Percentiles rank a stretch among this genome's conserved stretches.
Evolutionary conservation across 768 basidiomycete genomes (phyloP).

Genomic region (Russula emetica): DNA sequence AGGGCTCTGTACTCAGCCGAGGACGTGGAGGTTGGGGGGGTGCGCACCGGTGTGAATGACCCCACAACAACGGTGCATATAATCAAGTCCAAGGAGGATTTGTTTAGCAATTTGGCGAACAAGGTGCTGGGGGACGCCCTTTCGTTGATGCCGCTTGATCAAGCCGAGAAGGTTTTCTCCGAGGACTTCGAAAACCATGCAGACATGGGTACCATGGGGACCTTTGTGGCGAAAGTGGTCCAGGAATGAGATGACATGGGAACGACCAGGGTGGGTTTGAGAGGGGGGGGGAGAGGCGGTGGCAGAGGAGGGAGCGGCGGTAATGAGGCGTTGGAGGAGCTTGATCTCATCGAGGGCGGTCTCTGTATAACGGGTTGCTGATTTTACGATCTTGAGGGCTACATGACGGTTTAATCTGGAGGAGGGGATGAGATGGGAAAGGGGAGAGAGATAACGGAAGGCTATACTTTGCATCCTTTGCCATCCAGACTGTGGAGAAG

Average conservation of each 20-base stretch:
- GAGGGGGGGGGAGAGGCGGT: constrained; percentile 51
- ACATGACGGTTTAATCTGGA: constrained; percentile 90
- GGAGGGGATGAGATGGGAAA: constrained; percentile 10
- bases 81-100: constrained; percentile 90
- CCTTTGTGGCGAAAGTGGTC: constrained; percentile 97
- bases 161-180: constrained; percentile 94
- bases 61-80: constrained; percentile 96
- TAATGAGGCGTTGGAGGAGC: constrained; percentile 91
- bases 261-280: constrained; percentile 78
- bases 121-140: constrained; percentile 89
- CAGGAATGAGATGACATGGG: constrained; percentile 95
- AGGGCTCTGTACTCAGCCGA: constrained; percentile 17
- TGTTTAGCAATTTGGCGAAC: constrained; percentile 98
- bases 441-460: background rate
- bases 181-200: constrained; percentile 99
- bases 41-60: constrained; percentile 87
- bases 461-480: constrained; percentile 73
- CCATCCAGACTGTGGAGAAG: constrained; percentile 91
- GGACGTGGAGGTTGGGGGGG: constrained; percentile 6
- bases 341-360: constrained; percentile 99
- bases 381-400: constrained; percentile 98
- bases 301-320: constrained; percentile 60
- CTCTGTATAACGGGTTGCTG: constrained; percentile 93
- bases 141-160: constrained; percentile 97
- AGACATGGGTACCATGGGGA: constrained; percentile 94